Conservation (phyloP, 305 asterid genomes). For the Fraxinus xanthoxyloides region DNA sequence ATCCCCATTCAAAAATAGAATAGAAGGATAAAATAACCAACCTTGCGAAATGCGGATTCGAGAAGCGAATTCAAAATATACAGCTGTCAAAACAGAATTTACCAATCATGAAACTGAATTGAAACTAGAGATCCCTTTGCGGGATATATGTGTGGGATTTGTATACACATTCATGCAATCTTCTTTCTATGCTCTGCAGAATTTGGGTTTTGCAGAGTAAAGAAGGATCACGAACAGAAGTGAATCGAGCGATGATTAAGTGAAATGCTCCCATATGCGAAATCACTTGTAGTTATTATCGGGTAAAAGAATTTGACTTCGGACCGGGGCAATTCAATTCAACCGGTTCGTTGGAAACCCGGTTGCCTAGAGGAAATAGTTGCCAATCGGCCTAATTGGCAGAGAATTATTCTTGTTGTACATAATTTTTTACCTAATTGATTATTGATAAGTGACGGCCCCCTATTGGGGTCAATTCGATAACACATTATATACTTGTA, state of each 20-base stretch:
- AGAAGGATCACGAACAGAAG: slow-evolving; percentile 29
- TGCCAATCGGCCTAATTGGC: too few relatives aligned
- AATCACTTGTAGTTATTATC: slow-evolving; percentile 18
- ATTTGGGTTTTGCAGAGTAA: slow-evolving; percentile 32
- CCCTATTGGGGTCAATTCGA: too few relatives aligned
- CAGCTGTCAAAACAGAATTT: slow-evolving; percentile 16
- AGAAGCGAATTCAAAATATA: slow-evolving; percentile 22
- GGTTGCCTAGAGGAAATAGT: background rate
- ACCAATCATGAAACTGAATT: slow-evolving; percentile 16
- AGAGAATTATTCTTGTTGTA: too few relatives aligned
- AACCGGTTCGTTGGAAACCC: background rate
- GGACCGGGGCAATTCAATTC: slow-evolving; percentile 5
- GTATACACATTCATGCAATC: slow-evolving; percentile 30
- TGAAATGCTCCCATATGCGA: slow-evolving; percentile 13
- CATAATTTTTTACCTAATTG: too few relatives aligned
- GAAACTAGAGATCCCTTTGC: slow-evolving; percentile 22
- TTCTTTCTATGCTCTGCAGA: slow-evolving; percentile 13
- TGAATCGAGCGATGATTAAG: background rate
- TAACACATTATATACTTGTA: too few relatives aligned
- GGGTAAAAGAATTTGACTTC: background rate
- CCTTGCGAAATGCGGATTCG: slow-evolving; percentile 33
- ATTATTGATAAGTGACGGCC: too few relatives aligned
- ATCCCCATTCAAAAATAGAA: slow-evolving; percentile 10
- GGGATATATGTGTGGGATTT: background rate
- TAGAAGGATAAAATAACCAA: slow-evolving; percentile 14